Evolutionary conservation across 345 rosid genomes (phyloP).

Genomic region (Microthlaspi erraticum): DNA sequence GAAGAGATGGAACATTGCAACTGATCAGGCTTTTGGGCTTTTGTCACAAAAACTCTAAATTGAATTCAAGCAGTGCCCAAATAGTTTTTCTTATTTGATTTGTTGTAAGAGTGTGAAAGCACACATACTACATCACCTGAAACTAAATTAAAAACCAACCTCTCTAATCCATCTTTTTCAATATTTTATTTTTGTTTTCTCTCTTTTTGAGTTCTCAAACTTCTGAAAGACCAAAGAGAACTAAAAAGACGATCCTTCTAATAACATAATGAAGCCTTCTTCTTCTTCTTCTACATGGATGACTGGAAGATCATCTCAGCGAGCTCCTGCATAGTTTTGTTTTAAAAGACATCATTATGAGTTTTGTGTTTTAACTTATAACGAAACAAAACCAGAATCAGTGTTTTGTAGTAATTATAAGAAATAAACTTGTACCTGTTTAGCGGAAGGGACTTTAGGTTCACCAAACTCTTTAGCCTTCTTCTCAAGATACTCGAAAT

Average conservation of each 20-base stretch:
- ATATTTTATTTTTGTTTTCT: background rate
- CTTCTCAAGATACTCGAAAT: conserved; percentile 88
- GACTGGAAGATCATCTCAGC: conserved; percentile 95
- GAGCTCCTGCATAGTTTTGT: conserved; percentile 66
- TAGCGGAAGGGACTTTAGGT: conserved; percentile 86
- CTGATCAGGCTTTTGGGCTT: background rate
- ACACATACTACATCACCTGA: conserved; percentile 17
- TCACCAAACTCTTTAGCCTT: conserved; percentile 85
- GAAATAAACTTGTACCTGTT: conserved; percentile 67
- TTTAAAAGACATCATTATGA: conserved; percentile 2
- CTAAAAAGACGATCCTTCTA: conserved; percentile 7
- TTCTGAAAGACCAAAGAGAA: conserved; percentile 6
- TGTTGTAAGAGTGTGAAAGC: conserved; percentile 6
- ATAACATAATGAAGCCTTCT: background rate
- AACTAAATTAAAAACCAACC: conserved; percentile 26
- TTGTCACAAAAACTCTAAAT: conserved; percentile 5
- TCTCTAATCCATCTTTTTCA: conserved; percentile 13
- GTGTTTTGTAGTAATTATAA: background rate
- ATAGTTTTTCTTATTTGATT: conserved; percentile 26
- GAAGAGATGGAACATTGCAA: background rate
- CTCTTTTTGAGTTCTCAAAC: background rate
- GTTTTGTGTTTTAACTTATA: background rate
- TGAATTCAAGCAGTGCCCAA: conserved; percentile 17
- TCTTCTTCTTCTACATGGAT: conserved; percentile 35
- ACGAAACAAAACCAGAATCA: background rate